These are phyloP conservation scores for Lactarius trivialis DNA, from an alignment of 768 basidiomycete species.

Conservation along the genomic window DNA sequence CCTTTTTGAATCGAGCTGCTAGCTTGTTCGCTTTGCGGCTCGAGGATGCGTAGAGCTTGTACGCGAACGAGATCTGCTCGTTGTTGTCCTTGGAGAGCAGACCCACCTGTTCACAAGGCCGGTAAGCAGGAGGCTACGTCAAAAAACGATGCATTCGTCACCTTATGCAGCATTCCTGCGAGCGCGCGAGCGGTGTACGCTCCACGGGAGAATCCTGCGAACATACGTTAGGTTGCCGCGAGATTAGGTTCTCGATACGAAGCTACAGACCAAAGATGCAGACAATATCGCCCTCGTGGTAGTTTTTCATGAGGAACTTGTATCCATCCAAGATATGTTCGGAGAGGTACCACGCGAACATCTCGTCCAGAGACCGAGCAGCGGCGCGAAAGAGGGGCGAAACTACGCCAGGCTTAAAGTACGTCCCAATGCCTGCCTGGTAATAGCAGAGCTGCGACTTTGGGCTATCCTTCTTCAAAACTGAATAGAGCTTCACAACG, in stretches of 20 bases:
- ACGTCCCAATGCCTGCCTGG: constrained; percentile 14
- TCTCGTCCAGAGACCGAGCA: constrained; percentile 8
- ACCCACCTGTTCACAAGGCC: constrained; percentile 48
- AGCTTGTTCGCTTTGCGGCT: constrained; percentile 41
- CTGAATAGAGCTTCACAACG: constrained; percentile 59
- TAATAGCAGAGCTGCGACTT: constrained; percentile 24
- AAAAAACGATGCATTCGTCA: constrained; percentile 22
- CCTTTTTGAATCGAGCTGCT: constrained; percentile 62
- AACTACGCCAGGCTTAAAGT: constrained; percentile 10
- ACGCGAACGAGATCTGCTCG: constrained; percentile 68
- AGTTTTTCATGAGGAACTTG: constrained; percentile 73
- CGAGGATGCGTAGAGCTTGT: constrained; percentile 56
- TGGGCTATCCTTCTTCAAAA: constrained; percentile 51
- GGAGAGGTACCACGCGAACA: constrained; percentile 11
- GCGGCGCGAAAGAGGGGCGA: constrained; percentile 2
- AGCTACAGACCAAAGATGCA: constrained; percentile 55
- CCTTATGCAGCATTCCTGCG: constrained; percentile 72
- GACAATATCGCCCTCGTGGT: constrained; percentile 60
- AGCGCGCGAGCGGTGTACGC: constrained; percentile 63
- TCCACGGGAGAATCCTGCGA: constrained; percentile 68
- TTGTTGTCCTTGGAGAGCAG: constrained; percentile 60
- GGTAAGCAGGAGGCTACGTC: background rate
- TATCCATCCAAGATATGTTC: constrained; percentile 52
- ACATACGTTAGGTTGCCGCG: background rate
- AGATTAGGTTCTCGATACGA: background rate